Percentiles rank a stretch among this genome's conserved stretches.
These are phyloP conservation scores for Trypanosoma rangeli DNA, from an alignment of 208 protist species.

Conservation along the genomic window DNA sequence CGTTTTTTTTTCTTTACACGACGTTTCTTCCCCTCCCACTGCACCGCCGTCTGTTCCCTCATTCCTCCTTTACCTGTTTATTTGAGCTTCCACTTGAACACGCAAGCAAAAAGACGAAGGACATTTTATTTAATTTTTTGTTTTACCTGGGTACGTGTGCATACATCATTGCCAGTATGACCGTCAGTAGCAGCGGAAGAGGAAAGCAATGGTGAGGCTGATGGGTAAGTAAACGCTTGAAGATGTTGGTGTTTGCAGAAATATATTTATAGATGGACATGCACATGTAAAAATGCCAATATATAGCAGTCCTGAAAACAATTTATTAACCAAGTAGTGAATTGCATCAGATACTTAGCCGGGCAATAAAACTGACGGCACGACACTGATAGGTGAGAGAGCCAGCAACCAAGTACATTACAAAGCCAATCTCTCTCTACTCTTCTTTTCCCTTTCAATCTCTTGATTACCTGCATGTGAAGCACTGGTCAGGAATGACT, in stretches of 20 bases:
- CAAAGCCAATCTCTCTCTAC: slow-evolving; percentile 16
- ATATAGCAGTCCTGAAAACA: neutral
- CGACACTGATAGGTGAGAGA: neutral
- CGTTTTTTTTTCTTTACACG: neutral
- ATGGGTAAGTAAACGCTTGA: neutral
- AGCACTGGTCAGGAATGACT: neutral
- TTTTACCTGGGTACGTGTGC: neutral
- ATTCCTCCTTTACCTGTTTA: neutral
- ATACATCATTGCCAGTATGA: neutral
- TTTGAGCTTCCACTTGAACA: neutral
- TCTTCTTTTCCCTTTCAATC: slow-evolving; percentile 6
- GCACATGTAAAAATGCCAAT: slow-evolving; percentile 15
- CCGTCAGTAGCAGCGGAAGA: neutral
- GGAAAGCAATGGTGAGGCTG: neutral
- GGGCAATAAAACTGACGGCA: slow-evolving; percentile 1
- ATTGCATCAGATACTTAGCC: slow-evolving; percentile 17
- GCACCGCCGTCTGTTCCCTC: neutral
- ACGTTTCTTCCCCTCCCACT: neutral
- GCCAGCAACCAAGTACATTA: neutral
- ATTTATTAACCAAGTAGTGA: neutral
- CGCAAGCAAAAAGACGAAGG: neutral
- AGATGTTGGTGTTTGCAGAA: neutral
- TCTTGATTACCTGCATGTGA: neutral
- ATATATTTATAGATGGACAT: slow-evolving; percentile 25
- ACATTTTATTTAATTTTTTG: too few relatives aligned